These are phyloP conservation scores for Huntiella abstrusa DNA, from an alignment of 2,329 filamentous ascomycete genomes.

Conservation along the genomic window DNA sequence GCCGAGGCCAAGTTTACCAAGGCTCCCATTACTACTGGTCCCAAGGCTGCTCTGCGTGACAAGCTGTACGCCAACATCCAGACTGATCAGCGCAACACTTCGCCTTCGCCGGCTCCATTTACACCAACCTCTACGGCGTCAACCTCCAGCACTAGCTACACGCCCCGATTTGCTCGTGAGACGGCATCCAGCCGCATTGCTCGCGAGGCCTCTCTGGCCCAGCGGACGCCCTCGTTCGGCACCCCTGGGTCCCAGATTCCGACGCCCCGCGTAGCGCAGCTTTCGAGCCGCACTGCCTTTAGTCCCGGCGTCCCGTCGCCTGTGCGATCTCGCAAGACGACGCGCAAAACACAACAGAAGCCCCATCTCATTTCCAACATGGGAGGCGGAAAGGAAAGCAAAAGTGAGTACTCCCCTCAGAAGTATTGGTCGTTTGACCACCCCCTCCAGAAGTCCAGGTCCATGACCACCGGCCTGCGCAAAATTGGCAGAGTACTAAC, in stretches of 20 bases:
- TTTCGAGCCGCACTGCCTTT: conserved; percentile 30
- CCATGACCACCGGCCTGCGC: neutral
- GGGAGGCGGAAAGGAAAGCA: conserved; percentile 52
- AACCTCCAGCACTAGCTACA: conserved; percentile 21
- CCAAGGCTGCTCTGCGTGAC: conserved; percentile 41
- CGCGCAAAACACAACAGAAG: conserved; percentile 44
- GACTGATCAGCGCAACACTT: conserved; percentile 30
- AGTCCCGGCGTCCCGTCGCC: conserved; percentile 26
- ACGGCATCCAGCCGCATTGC: conserved; percentile 47
- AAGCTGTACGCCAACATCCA: conserved; percentile 36
- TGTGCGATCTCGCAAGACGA: conserved; percentile 36
- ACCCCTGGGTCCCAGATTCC: conserved; percentile 29
- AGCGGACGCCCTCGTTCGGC: conserved; percentile 35
- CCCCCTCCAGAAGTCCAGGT: neutral
- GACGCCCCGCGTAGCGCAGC: conserved; percentile 34
- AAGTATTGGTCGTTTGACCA: neutral
- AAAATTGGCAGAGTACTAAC: conserved; percentile 16
- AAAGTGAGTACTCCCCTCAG: conserved; percentile 40
- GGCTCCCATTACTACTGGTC: conserved; percentile 51
- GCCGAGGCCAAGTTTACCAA: conserved; percentile 70
- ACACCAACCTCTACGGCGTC: conserved; percentile 40
- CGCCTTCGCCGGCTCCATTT: conserved; percentile 34
- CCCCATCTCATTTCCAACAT: conserved; percentile 82
- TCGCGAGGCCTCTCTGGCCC: conserved; percentile 40
- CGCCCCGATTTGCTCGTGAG: conserved; percentile 45